These are phyloP conservation scores for Penicillium sp. DNA, from an alignment of 2,329 filamentous ascomycete species.

Conservation along the genomic window DNA sequence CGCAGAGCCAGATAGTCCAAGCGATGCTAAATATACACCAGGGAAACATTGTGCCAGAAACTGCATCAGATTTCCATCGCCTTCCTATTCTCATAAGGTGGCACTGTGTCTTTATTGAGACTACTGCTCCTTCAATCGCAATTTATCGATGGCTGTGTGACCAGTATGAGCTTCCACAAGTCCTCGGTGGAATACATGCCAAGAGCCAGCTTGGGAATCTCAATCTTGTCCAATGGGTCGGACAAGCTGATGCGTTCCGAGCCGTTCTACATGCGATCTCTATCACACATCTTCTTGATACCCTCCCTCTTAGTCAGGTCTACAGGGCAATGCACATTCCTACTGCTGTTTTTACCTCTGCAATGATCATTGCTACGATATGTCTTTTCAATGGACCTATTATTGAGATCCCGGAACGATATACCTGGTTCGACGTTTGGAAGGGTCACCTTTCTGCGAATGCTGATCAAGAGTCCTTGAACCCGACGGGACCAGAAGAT, in stretches of 20 bases:
- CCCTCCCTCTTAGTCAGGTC: slow-evolving; percentile 7
- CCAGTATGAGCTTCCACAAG: slow-evolving; percentile 6
- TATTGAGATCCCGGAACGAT: slow-evolving; percentile 4
- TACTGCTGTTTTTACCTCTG: slow-evolving; percentile 15
- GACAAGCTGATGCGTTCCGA: slow-evolving; percentile 8
- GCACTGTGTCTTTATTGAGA: slow-evolving; percentile 20
- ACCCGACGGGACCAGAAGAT: background rate
- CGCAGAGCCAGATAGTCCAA: slow-evolving; percentile 4
- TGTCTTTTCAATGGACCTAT: slow-evolving; percentile 5
- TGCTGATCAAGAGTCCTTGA: no score
- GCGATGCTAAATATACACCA: slow-evolving; percentile 11
- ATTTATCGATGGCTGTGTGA: slow-evolving; percentile 13
- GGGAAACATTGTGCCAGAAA: slow-evolving; percentile 1
- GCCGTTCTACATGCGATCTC: slow-evolving; percentile 12
- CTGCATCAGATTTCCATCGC: background rate
- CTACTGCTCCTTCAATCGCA: slow-evolving; percentile 6
- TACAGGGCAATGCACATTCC: slow-evolving; percentile 14
- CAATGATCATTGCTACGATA: slow-evolving; percentile 8
- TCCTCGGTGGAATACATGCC: slow-evolving; percentile 5
- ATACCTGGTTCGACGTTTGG: slow-evolving; percentile 6
- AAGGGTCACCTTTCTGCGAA: background rate
- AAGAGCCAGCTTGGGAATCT: slow-evolving; percentile 2
- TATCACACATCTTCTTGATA: slow-evolving; percentile 10
- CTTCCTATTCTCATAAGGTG: slow-evolving; percentile 10
- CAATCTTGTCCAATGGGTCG: slow-evolving; percentile 9